Conservation (phyloP, 2,329 filamentous ascomycete genomes). For the Penicillium griseofulvum region DNA sequence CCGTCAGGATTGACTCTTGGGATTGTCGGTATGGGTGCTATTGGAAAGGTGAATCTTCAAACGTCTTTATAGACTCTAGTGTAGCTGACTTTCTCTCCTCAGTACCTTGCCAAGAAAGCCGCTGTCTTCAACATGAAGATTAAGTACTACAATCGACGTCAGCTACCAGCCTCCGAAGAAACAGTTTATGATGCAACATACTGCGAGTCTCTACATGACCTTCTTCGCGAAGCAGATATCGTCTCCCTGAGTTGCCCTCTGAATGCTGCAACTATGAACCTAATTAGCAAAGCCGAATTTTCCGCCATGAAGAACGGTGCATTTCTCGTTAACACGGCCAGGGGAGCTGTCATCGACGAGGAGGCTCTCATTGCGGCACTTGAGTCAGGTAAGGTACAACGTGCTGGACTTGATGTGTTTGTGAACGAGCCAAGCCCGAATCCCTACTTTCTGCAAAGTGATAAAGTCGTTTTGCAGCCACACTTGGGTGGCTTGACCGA, state of each 20-base stretch:
- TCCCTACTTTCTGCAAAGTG: constrained; percentile 41
- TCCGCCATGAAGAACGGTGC: constrained; percentile 46
- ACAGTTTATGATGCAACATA: constrained; percentile 37
- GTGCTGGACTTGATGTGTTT: constrained; percentile 52
- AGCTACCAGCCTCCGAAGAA: constrained; percentile 37
- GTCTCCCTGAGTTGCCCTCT: constrained; percentile 52
- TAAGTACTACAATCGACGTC: constrained; percentile 46
- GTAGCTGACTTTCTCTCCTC: background rate
- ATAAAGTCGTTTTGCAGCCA: constrained; percentile 46
- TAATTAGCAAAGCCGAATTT: constrained; percentile 45
- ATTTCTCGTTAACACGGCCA: constrained; percentile 49
- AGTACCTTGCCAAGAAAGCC: constrained; percentile 42
- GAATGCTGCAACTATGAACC: constrained; percentile 38
- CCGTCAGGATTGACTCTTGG: constrained; percentile 48
- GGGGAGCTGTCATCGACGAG: constrained; percentile 48
- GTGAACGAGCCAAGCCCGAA: constrained; percentile 45
- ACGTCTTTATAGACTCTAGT: background rate
- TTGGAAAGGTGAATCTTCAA: constrained; percentile 39
- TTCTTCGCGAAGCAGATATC: constrained; percentile 44
- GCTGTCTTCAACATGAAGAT: constrained; percentile 46
- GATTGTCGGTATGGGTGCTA: constrained; percentile 51
- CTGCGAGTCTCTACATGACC: constrained; percentile 37
- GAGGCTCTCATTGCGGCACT: constrained; percentile 44
- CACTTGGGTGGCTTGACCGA: constrained; percentile 49
- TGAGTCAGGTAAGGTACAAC: constrained; percentile 43